A percentile compares a stretch with the other conserved stretches of the same genome.
phyloP scores from a whole-genome alignment of 768 basidiomycete genomes.

The Hericium coralloides region DNA sequence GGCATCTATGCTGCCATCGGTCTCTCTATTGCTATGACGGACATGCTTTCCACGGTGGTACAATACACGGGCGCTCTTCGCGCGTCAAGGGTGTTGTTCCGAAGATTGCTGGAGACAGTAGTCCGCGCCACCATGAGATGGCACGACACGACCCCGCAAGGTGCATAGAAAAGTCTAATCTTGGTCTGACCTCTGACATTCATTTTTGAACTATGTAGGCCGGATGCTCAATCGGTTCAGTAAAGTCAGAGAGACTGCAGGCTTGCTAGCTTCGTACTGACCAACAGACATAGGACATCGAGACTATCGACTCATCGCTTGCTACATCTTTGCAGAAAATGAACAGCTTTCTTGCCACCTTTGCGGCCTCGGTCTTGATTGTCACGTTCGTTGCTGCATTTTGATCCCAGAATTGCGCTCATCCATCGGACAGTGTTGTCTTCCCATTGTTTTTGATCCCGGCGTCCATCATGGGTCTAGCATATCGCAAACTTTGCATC shows the following conservation, averaged over 20 bases:
- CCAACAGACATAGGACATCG: slow-evolving; percentile 47
- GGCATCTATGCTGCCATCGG: slow-evolving; percentile 58
- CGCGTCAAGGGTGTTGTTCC: slow-evolving; percentile 30
- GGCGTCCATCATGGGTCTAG: slow-evolving; percentile 59
- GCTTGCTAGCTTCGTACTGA: background rate
- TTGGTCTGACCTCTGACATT: background rate
- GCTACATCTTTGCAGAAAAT: slow-evolving; percentile 64
- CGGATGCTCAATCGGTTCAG: slow-evolving; percentile 84
- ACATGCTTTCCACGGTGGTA: slow-evolving; percentile 35
- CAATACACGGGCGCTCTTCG: slow-evolving; percentile 53
- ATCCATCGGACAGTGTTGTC: slow-evolving; percentile 35
- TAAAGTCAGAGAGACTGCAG: slow-evolving; percentile 29
- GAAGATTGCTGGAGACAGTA: slow-evolving; percentile 54
- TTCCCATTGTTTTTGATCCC: slow-evolving; percentile 83
- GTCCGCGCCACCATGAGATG: slow-evolving; percentile 80
- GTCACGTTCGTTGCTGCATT: slow-evolving; percentile 40
- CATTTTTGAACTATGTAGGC: slow-evolving; percentile 28
- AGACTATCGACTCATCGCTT: slow-evolving; percentile 74
- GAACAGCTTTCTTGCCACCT: slow-evolving; percentile 67
- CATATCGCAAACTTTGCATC: slow-evolving; percentile 60
- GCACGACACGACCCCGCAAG: slow-evolving; percentile 78
- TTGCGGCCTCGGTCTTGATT: slow-evolving; percentile 67
- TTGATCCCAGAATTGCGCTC: slow-evolving; percentile 1
- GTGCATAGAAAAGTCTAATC: slow-evolving; percentile 20
- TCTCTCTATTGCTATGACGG: slow-evolving; percentile 36